Conservation (phyloP, 1,139 yeast genomes). For the Wickerhamomyces sp. region DNA sequence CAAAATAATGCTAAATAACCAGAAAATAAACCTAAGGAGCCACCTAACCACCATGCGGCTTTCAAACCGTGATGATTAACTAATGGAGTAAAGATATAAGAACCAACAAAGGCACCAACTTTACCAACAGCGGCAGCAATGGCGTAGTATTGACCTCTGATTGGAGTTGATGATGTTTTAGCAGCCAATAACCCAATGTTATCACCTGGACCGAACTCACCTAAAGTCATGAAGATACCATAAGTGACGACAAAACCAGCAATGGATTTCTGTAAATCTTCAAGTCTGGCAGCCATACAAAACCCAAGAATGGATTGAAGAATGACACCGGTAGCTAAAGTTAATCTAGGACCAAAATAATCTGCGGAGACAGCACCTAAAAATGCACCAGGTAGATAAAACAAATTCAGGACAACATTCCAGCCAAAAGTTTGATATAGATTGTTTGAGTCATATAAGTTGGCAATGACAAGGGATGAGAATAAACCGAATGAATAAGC, state of each 20-base stretch:
- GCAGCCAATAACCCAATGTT: constrained; percentile 85
- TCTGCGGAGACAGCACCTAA: constrained; percentile 82
- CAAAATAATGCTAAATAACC: constrained; percentile 65
- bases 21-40: constrained; percentile 69
- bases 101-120: constrained; percentile 88
- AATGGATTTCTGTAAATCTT: constrained; percentile 49
- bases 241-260: constrained; percentile 81
- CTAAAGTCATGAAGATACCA: constrained; percentile 81
- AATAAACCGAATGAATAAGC: constrained; percentile 84
- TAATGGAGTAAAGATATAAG: constrained; percentile 79
- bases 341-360: constrained; percentile 81
- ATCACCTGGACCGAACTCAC: constrained; percentile 95
- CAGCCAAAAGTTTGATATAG: constrained; percentile 82
- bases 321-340: constrained; percentile 63
- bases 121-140: constrained; percentile 90
- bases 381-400: constrained; percentile 86
- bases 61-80: constrained; percentile 53
- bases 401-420: constrained; percentile 83
- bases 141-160: constrained; percentile 89
- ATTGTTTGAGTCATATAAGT: constrained; percentile 56
- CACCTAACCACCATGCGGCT: constrained; percentile 80
- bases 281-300: constrained; percentile 73
- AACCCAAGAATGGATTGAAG: constrained; percentile 80
- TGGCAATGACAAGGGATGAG: constrained; percentile 60
- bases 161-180: constrained; percentile 79